Evolutionary conservation across 2,329 filamentous ascomycete genomes (phyloP).

Genomic region (Paecilomyces sp.): DNA sequence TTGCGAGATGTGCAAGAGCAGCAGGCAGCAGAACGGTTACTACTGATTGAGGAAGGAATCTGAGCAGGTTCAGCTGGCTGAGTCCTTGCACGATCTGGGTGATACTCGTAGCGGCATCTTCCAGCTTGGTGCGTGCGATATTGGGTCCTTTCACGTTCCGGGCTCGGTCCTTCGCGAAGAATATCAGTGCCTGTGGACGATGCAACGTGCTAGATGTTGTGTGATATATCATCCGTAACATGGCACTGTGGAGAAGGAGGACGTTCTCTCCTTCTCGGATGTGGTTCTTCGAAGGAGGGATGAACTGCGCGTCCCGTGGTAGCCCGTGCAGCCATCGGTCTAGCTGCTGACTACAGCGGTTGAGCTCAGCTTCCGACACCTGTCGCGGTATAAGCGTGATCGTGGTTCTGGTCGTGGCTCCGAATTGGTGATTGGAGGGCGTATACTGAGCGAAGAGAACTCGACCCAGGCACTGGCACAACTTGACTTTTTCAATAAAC

Average conservation of each 20-base stretch:
- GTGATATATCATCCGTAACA: constrained; percentile 85
- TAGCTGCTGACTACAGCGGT: constrained; percentile 67
- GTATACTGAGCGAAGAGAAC: constrained; percentile 84
- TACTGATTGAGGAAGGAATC: constrained; percentile 72
- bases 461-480: constrained; percentile 77
- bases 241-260: constrained; percentile 62
- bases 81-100: constrained; percentile 71
- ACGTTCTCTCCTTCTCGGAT: constrained; percentile 44
- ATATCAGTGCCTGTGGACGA: constrained; percentile 73
- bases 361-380: constrained; percentile 67
- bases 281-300: constrained; percentile 53
- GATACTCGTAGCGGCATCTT: constrained; percentile 73
- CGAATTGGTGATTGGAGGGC: constrained; percentile 69
- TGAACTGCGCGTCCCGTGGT: constrained; percentile 62
- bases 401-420: constrained; percentile 57
- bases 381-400: constrained; percentile 85
- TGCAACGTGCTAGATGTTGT: constrained; percentile 84
- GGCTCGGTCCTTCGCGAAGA: constrained; percentile 41
- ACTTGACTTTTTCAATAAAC: constrained; percentile 81
- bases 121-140: constrained; percentile 69
- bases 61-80: constrained; percentile 62
- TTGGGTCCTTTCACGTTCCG: constrained; percentile 53
- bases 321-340: constrained; percentile 65
- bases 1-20: constrained; percentile 80
- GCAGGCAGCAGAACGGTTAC: constrained; percentile 80